Base-by-base conservation (phyloP, 176 grass and related monocot species). In the Echinochloa phyllopogon region DNA sequence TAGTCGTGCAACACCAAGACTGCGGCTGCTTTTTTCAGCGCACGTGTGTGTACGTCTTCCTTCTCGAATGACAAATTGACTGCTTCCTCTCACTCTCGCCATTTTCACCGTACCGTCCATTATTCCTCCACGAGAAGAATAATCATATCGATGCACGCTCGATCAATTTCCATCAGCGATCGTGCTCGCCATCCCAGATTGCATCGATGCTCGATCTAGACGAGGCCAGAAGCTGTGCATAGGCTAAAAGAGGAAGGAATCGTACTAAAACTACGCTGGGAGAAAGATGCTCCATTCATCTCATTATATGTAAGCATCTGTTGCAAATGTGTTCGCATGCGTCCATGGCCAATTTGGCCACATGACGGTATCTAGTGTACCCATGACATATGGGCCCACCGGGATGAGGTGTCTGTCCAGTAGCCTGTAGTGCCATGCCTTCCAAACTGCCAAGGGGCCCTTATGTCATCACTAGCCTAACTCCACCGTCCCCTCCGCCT, bases 161-260 rank as follows among this genome's bases (percentile, higher is more conserved):
- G 48, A 49, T n/a, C 20, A 23, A 40, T 47, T 25, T 45, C 50
- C 2, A 44, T 6, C 33, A 29, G 0, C 18, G 13, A 41, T 52
- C 10, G 16, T 8, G 16, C 16, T 12, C 4, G 49, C 47, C 10
- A 27, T 52, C 55, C 12, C 52, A 55, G 52, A 56, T 18, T 60
- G 59, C 85, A 23, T 38, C 62, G 77, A 65, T 79, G 66, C 67
- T 74, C 33, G 42, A 84, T 85, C 75, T 41, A 18, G 68, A 75
- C 50, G 65, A 88, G 16, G 56, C 40, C 81, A 68, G 36, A 56
- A 40, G 39, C 56, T 1, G 72, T 41, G 59, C 69, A 5, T 60
- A 64, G 13, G 47, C 72, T 64, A 70, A 82, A 86, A 86, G 77
- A 27, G 71, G 71, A 82, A 64, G 64, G 88, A 69, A 86, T 86